Percentiles rank a stretch among this genome's conserved stretches.
Evolutionary conservation across 2,329 filamentous ascomycete species (phyloP).

Genomic region (Aspergillus carbonarius): DNA sequence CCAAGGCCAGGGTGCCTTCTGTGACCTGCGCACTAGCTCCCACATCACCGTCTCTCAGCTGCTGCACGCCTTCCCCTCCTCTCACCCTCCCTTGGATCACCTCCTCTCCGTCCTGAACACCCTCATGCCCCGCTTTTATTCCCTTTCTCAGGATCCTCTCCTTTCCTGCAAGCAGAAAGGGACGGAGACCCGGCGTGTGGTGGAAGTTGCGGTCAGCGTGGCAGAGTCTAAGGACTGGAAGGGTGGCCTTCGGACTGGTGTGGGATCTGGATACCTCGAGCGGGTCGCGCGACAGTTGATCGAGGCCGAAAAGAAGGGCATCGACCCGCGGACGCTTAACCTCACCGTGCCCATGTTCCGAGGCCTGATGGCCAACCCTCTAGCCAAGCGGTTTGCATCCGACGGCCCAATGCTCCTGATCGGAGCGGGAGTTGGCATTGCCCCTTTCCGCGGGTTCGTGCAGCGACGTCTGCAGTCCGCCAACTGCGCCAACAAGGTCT

Average conservation of each 20-base stretch:
- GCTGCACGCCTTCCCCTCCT: conserved; percentile 86
- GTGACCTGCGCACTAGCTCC: conserved; percentile 86
- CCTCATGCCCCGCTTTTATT: conserved; percentile 98
- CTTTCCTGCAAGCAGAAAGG: conserved; percentile 70
- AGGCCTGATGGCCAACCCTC: conserved; percentile 93
- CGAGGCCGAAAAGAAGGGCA: conserved; percentile 62
- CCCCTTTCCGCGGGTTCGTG: conserved; percentile 96
- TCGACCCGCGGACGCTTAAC: conserved; percentile 53
- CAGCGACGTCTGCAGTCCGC: conserved; percentile 89
- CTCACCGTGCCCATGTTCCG: conserved; percentile 95
- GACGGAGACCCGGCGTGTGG: conserved; percentile 70
- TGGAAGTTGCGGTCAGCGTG: conserved; percentile 96
- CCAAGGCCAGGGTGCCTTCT: conserved; percentile 89
- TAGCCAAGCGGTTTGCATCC: conserved; percentile 85
- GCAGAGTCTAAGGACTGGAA: conserved; percentile 84
- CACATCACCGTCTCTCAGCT: conserved; percentile 84
- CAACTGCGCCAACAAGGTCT: conserved; percentile 97
- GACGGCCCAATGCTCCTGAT: conserved; percentile 98
- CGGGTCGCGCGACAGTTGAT: conserved; percentile 74
- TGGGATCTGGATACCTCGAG: conserved; percentile 92
- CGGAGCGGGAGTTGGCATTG: conserved; percentile 93
- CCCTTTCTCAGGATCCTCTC: conserved; percentile 91
- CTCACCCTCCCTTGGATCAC: conserved; percentile 79
- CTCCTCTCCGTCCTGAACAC: conserved; percentile 78
- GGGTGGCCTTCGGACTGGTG: conserved; percentile 70